Evolutionary conservation across 1,284 basidiomycete genomes (phyloP), one percentile per base, ranked within the genome.

Genomic region (Fistulinella cinereoalba): DNA sequence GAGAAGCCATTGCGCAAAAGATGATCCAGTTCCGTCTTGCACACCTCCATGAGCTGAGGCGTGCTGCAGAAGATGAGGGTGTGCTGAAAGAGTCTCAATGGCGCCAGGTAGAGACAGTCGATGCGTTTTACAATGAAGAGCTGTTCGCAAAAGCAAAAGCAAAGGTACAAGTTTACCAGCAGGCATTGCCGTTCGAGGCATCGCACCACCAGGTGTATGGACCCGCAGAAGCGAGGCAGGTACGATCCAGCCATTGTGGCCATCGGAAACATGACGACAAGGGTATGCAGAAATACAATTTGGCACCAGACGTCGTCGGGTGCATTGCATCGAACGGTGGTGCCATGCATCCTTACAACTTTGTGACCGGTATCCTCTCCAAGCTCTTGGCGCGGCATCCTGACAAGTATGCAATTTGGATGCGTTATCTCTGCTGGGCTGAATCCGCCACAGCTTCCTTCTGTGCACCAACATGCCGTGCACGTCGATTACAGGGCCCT

Each of bases 331-430:
- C 64, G 11, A 47, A 60, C 1, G 75, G 70, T 13, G 75, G 74
- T 10, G 73, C 75, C 3, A 61, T 71, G 7, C 73, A 77, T 51
- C 73, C 74, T 3, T 76, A 76, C 54, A 69, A 67, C 21, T 68
- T 73, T 41, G 73, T 77, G 16, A 76, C 74, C 1, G 61, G 68
- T 1, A 56, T 76, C 22, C 64, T 75, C 4, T 57, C 65, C n/a
- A 70, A 64, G 15, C 55, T 76, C 6, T 54, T 72, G 8, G 40
- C 53, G 10, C 65, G 67, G 24, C 58, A 73, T 46, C 50, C 70
- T 1, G 56, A 67, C 19, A 61, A 56, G 75, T 75, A 47, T 29
- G 69, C 55, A 1, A 6, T 34, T n/a, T n/a, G n/a, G n/a, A n/a
- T n/a, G n/a, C n/a, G n/a, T n/a, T n/a, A n/a, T n/a, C n/a, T n/a